Evolutionary conservation across 2,329 filamentous ascomycete species (phyloP).

Genomic region (Cercospora nicotianae): DNA sequence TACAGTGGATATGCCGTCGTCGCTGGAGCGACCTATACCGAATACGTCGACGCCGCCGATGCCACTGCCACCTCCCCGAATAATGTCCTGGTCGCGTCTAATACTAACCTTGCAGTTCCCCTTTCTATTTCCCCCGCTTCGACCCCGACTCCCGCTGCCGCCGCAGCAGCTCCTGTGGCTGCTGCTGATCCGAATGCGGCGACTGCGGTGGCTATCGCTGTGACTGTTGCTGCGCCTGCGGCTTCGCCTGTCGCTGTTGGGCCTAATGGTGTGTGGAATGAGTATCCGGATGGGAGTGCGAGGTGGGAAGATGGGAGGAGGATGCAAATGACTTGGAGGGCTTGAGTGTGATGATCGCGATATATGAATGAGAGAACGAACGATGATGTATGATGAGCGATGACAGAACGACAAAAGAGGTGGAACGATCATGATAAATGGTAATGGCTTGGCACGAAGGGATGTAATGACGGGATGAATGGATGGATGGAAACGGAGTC

Average conservation of each 20-base stretch:
- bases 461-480: neutral
- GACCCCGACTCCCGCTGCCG: neutral
- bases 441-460: neutral
- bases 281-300: neutral
- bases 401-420: neutral
- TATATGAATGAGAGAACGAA: neutral
- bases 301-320: neutral
- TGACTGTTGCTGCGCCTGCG: neutral
- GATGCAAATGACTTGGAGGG: neutral
- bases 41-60: neutral
- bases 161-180: neutral
- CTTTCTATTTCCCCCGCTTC: neutral
- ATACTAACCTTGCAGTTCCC: neutral
- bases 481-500: neutral
- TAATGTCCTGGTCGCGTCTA: neutral
- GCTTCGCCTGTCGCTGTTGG: neutral
- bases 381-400: neutral
- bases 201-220: neutral
- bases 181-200: neutral
- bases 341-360: neutral
- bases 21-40: neutral
- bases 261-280: neutral
- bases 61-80: neutral
- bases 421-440: neutral
- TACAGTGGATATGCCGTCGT: neutral